phyloP scores from a whole-genome alignment of 2,329 filamentous ascomycete species.

The Talaromyces verruculosus region DNA sequence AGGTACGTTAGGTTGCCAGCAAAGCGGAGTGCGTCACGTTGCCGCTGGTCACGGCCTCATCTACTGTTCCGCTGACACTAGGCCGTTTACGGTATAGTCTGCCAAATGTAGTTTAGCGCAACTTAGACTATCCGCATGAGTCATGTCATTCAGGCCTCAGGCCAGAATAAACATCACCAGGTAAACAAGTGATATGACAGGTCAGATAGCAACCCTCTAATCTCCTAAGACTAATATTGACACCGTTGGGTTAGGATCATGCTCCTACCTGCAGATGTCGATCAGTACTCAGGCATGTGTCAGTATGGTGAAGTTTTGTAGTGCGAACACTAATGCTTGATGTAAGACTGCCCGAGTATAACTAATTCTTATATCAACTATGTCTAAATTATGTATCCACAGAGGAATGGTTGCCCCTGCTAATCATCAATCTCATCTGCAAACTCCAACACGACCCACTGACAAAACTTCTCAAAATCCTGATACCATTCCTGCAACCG shows the following conservation, averaged over 20 bases:
- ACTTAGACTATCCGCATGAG: not conserved
- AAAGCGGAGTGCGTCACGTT: conserved; percentile 15
- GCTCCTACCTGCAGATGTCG: too few species aligned
- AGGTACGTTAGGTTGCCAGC: not conserved
- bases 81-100: not conserved
- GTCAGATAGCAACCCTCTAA: not conserved
- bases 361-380: not conserved
- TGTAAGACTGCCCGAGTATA: not conserved
- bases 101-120: not conserved
- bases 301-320: not conserved
- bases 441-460: conserved; percentile 84
- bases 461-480: conserved; percentile 86
- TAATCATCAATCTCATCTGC: conserved; percentile 51
- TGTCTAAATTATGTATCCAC: not conserved
- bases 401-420: not conserved
- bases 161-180: not conserved
- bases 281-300: not conserved
- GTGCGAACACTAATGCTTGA: not conserved
- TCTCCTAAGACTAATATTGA: not conserved
- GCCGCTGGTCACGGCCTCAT: conserved; percentile 9
- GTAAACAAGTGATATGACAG: not conserved
- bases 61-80: not conserved
- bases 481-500: conserved; percentile 74
- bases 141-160: not conserved
- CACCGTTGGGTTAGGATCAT: too few species aligned